A percentile compares a stretch with the other conserved stretches of the same genome.
Conservation (phyloP, 2,329 filamentous ascomycete genomes). For the Pseudocercospora crystallina region DNA sequence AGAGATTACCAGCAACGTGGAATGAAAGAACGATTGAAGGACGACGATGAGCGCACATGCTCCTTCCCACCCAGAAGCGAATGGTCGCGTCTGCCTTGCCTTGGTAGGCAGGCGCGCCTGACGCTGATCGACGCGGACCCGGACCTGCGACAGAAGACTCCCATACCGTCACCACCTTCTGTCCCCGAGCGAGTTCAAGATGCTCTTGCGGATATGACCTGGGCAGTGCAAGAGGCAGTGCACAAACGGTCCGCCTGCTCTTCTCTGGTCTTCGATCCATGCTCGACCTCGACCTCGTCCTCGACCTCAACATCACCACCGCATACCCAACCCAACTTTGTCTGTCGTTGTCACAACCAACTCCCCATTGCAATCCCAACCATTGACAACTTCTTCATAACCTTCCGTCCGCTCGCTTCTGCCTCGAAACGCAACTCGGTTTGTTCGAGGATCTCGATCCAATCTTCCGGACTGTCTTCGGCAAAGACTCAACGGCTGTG, state of each 20-base stretch:
- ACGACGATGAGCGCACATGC: too few species aligned
- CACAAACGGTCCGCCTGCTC: constrained; percentile 1
- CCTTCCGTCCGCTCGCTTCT: constrained; percentile 18
- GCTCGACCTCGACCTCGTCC: constrained; percentile 1
- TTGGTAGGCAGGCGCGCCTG: too few species aligned
- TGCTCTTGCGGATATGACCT: constrained; percentile 10
- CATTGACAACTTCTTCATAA: constrained; percentile 39
- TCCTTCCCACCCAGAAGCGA: too few species aligned
- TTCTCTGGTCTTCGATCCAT: constrained; percentile 6
- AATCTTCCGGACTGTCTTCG: background rate
- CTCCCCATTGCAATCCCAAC: constrained; percentile 30
- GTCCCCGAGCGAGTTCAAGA: background rate
- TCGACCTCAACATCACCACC: constrained; percentile 15
- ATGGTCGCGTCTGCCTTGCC: too few species aligned
- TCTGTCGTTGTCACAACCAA: constrained; percentile 20
- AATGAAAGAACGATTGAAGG: too few species aligned
- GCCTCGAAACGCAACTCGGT: background rate
- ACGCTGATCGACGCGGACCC: too few species aligned
- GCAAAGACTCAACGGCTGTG: background rate
- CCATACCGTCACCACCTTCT: too few species aligned
- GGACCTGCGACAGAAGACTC: too few species aligned
- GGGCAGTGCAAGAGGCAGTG: constrained; percentile 23
- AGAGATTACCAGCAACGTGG: too few species aligned
- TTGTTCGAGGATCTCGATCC: too few species aligned
- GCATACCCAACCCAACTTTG: constrained; percentile 21